Base-by-base conservation (phyloP, 345 rosid species). In the Euphorbia tirucalli region DNA sequence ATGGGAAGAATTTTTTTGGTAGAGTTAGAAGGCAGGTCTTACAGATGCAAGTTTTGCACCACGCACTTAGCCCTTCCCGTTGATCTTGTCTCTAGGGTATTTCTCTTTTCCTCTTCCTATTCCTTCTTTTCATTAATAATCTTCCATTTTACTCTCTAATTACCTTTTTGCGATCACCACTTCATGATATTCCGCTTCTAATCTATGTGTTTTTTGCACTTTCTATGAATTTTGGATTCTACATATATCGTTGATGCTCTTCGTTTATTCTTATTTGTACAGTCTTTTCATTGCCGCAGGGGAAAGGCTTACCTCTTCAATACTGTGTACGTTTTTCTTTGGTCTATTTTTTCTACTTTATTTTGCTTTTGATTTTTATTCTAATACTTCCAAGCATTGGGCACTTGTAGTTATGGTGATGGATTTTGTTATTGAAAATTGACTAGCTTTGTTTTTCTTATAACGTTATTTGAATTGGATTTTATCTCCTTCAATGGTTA, bases 1-100 rank as follows among this genome's bases (percentile, higher is more conserved):
- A 93, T 93, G 98, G 97, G 93, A 73, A 93, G 93, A 84, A 66
- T 89, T 68, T 93, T 85, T 72, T 84, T 83, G 86, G 96, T 93
- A 81, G 97, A 93, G 82, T 84, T 89, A n/a, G 96, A 91, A 27
- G 98, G 98, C 68, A 84, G 96, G 83, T 82, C 91, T 75, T 93
- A 91, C 85, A 84, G 88, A 78, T 93, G 98, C 96, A 91, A 85
- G 86, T 88, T 80, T 63, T 93, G 98, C 62, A 82, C 78, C 71
- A 89, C 98, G 76, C 97, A 91, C 82, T 85, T 93, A 6, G 93
- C 98, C 73, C 87, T 86, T 75, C 88, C 84, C 49, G 73, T 80
- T 71, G 92, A 93, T 74, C 84, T 93, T 68, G 78, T 85, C 62
- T 91, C 97, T 43, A 72, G 71, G 87, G 98, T 91, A 83, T 49